Percentiles rank a stretch among this genome's conserved stretches.
Conservation (phyloP, 164 flowering plant species). For the Macadamia tetraphylla region DNA sequence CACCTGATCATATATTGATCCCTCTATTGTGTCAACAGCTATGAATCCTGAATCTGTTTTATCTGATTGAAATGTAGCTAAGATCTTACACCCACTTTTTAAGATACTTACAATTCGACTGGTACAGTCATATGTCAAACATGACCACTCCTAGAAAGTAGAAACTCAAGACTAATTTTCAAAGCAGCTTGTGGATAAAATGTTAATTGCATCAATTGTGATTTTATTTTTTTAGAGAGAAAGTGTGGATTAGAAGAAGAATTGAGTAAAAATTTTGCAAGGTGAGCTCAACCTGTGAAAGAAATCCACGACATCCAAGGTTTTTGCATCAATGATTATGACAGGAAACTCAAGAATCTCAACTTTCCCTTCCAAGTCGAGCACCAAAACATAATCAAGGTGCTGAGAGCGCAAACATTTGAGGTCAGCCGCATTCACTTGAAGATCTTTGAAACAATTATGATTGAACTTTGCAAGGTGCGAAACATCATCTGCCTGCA, state of each 20-base stretch:
- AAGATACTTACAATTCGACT: not conserved
- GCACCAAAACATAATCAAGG: conserved; percentile 73
- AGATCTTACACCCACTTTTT: not conserved
- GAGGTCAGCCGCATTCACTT: conserved; percentile 22
- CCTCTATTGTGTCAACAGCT: not conserved
- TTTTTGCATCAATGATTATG: conserved; percentile 61
- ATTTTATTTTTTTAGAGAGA: too few relatives aligned
- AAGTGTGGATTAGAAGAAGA: too few relatives aligned
- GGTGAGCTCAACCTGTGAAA: conserved; percentile 75
- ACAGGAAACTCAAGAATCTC: conserved; percentile 98
- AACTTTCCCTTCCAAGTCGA: conserved; percentile 95
- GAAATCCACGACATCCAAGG: conserved; percentile 59
- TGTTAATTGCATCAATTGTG: not conserved
- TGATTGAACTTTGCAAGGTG: conserved; percentile 80
- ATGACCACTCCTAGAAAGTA: not conserved
- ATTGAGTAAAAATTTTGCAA: not conserved
- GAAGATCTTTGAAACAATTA: conserved; percentile 46
- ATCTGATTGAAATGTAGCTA: not conserved
- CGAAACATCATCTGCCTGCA: conserved; percentile 67
- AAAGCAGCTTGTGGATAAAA: not conserved
- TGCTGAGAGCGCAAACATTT: conserved; percentile 35
- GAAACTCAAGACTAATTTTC: not conserved
- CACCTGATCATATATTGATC: not conserved
- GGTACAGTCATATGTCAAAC: not conserved
- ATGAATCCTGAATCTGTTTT: not conserved